Base-by-base conservation (phyloP, 2,329 filamentous ascomycete genomes). In the Colletotrichum eleusines region DNA sequence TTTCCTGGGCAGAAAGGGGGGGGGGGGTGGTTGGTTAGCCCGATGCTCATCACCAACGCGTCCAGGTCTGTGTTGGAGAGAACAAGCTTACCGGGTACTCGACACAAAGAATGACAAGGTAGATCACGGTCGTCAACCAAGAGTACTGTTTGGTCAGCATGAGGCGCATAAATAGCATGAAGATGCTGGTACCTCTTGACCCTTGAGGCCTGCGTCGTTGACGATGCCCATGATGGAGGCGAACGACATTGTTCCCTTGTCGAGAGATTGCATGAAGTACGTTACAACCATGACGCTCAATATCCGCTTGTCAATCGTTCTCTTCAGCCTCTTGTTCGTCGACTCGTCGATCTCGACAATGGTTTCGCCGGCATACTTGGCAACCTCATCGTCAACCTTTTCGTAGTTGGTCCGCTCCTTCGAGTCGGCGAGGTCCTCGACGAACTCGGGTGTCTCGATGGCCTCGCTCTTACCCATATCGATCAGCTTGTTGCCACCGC, bases 201-300 rank as follows among this genome's bases (percentile, higher is more conserved):
- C 82, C 6, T 76, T 73, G 5, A 84, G 78, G 20, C 82, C 71
- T 0, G 76, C 74, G 18, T 78, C 74, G 16, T 69, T 23, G 33
- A 73, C 66, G 54, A 77, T 75, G 50, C 73, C 72, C 78, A 77
- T 76, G 40, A 77, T 74, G 18, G 76, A 76, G 1, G 75, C 69
- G 48, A 77, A 78, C 8, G 73, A 73, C 16, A 77, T 72, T 2
- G 76, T 78, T 1, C 76, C 76, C 53, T 77, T 78, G 60, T 78
- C 76, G 4, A 82, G 72, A 23, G 78, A 84, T 76, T 78, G 81
- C 69, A 75, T 80, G 76, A 77, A 85, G 76, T 87, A 89, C 46
- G 83, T 85, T 66, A 83, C 84, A 55, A 85, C 78, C 76, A 87
- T 85, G 75, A 86, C 86, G 14, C 81, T 84, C 65, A 88, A 76